These are phyloP conservation scores for Nymphaea colorata DNA, from an alignment of 164 flowering plant genomes.

Conservation along the genomic window DNA sequence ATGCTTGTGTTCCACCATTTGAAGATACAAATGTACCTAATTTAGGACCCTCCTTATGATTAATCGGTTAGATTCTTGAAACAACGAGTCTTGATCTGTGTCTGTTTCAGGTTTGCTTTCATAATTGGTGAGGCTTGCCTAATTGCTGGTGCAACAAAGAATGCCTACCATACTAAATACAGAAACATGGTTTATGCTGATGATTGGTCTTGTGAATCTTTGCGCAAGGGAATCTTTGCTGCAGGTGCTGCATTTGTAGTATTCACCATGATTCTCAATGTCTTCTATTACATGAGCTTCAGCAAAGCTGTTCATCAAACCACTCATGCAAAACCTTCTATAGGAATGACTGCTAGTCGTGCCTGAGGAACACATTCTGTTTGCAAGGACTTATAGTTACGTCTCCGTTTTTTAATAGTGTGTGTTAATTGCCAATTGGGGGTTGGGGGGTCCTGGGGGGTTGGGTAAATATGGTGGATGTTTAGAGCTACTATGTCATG, in stretches of 20 bases:
- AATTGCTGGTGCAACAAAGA: slow-evolving; percentile 75
- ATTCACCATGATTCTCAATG: slow-evolving; percentile 73
- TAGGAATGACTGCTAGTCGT: slow-evolving; percentile 71
- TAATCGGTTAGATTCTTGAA: too few species aligned
- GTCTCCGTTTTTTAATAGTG: too few species aligned
- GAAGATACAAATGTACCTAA: too few species aligned
- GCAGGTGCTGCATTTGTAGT: slow-evolving; percentile 92
- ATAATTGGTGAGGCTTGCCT: slow-evolving; percentile 80
- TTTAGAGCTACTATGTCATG: too few species aligned
- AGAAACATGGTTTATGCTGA: slow-evolving; percentile 50
- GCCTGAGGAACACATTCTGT: slow-evolving; percentile 13
- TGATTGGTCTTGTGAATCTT: slow-evolving; percentile 65
- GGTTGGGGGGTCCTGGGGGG: too few species aligned
- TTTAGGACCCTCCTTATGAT: too few species aligned
- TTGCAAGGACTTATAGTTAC: too few species aligned
- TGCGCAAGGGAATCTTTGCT: slow-evolving; percentile 84
- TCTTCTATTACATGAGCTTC: slow-evolving; percentile 83
- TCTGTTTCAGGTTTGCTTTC: slow-evolving; percentile 55
- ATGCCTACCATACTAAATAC: slow-evolving; percentile 93
- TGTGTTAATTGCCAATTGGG: too few species aligned
- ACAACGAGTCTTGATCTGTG: background rate
- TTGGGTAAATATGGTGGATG: too few species aligned
- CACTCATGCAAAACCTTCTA: slow-evolving; percentile 43
- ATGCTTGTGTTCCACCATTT: background rate
- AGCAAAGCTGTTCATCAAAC: slow-evolving; percentile 51